Conservation (phyloP, 1,139 yeast genomes). For the Saccharomyces hybrid region DNA sequence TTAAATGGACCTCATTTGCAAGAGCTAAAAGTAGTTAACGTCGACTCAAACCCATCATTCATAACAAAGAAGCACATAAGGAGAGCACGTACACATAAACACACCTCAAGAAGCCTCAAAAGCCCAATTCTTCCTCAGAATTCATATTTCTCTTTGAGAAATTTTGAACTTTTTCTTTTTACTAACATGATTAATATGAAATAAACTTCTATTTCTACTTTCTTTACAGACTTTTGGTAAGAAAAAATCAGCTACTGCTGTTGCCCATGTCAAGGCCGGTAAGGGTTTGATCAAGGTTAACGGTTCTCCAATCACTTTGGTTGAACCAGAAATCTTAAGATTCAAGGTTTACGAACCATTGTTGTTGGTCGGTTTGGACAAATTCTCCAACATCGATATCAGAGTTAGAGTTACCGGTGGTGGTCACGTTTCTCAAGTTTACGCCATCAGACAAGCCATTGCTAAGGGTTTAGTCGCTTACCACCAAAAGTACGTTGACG, state of each 20-base stretch:
- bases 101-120: background rate
- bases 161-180: constrained; percentile 1
- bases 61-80: background rate
- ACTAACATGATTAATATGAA: constrained; percentile 6
- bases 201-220: constrained; percentile 3
- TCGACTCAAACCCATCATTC: background rate
- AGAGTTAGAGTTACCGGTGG: constrained; percentile 99
- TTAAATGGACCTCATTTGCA: background rate
- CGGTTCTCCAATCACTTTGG: constrained; percentile 98
- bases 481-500: constrained; percentile 99
- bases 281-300: constrained; percentile 98
- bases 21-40: too few species aligned
- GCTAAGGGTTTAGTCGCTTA: constrained; percentile 99
- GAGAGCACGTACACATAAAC: background rate
- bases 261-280: constrained; percentile 99
- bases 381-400: constrained; percentile 96
- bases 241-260: constrained; percentile 99
- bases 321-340: constrained; percentile 97
- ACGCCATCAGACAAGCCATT: constrained; percentile 99
- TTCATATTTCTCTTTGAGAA: background rate
- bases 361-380: constrained; percentile 96
- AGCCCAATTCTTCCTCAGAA: background rate
- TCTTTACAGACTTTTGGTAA: constrained; percentile 86
- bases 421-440: constrained; percentile 99
- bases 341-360: constrained; percentile 99